Conservation (phyloP, 2,329 filamentous ascomycete species). For the Trichoderma koningii region DNA sequence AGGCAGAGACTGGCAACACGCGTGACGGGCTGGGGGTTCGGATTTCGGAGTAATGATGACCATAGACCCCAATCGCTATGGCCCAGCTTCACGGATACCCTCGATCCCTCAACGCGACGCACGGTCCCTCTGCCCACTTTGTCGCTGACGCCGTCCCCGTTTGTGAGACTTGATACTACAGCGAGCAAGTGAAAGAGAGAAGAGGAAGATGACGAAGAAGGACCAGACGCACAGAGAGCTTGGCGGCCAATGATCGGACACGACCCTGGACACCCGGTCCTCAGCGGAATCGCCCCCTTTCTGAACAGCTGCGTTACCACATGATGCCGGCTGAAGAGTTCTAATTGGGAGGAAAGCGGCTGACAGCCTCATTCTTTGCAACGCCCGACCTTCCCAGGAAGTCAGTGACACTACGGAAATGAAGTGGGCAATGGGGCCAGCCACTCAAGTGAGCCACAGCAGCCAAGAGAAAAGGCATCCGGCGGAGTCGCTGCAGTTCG, state of each 20-base stretch:
- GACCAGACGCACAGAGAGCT: neutral
- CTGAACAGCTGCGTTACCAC: neutral
- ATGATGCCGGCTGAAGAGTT: slow-evolving; percentile 1
- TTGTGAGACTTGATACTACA: neutral
- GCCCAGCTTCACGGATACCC: neutral
- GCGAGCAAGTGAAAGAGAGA: neutral
- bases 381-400: neutral
- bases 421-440: neutral
- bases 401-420: neutral
- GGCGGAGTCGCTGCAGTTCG: neutral
- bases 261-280: neutral
- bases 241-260: neutral
- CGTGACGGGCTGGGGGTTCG: slow-evolving; percentile 3
- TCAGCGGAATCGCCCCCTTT: neutral
- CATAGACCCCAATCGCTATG: slow-evolving; percentile 22
- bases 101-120: slow-evolving; percentile 21
- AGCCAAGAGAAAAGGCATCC: neutral
- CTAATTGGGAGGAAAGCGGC: neutral
- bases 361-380: neutral
- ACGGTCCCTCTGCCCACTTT: slow-evolving; percentile 13
- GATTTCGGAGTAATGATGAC: slow-evolving; percentile 24
- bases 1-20: neutral
- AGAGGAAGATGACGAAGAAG: neutral
- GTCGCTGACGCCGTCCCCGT: slow-evolving; percentile 18
- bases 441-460: slow-evolving; percentile 5